Conservation (phyloP, 441 rosid genomes). For the Lagerstroemia fauriei region DNA sequence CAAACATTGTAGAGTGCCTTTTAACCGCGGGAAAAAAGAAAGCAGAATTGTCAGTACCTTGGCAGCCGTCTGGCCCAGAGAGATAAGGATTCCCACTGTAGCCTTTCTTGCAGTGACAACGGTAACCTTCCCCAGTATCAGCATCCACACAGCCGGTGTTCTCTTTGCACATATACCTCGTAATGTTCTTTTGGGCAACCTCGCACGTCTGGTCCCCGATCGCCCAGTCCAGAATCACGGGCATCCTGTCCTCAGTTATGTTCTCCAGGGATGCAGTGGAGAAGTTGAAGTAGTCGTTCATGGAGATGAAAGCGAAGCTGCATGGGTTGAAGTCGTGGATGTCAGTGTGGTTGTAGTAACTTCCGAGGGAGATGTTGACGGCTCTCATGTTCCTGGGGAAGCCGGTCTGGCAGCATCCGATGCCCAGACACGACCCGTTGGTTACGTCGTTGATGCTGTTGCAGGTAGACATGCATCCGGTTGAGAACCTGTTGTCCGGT, state of each 20-base stretch:
- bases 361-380: background rate
- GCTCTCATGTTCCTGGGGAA: conserved; percentile 27
- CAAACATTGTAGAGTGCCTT: background rate
- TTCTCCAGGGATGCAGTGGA: background rate
- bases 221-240: conserved; percentile 37
- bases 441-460: background rate
- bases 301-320: conserved; percentile 44
- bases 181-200: background rate
- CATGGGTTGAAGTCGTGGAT: conserved; percentile 37
- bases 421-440: conserved; percentile 33
- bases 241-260: background rate
- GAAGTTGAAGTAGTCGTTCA: conserved; percentile 34
- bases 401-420: conserved; percentile 45
- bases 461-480: conserved; percentile 21
- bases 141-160: conserved; percentile 22
- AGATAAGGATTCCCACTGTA: conserved; percentile 52
- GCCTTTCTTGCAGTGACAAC: conserved; percentile 33
- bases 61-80: conserved; percentile 31
- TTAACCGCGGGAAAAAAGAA: background rate
- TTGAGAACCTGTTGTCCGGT: background rate
- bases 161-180: conserved; percentile 27
- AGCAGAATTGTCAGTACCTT: conserved; percentile 19
- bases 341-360: conserved; percentile 20
- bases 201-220: conserved; percentile 26
- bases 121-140: conserved; percentile 19